Evolutionary conservation across 768 basidiomycete genomes (phyloP), one percentile per base, ranked within the genome.

Genomic region (Brasilioporus rufonigricans): DNA sequence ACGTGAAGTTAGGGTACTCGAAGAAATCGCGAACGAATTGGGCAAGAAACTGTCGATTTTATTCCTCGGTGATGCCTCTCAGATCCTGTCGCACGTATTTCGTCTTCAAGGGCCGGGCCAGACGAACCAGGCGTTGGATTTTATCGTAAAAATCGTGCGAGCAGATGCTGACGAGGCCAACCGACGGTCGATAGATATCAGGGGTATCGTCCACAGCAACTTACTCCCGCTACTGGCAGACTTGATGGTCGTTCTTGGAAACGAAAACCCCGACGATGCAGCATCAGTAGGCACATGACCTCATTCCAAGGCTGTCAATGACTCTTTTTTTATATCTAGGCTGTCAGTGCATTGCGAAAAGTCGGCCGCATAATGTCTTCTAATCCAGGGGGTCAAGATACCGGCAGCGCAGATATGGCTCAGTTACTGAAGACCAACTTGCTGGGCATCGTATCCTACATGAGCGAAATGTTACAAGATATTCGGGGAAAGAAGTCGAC

Each of bases 391-490:
- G 67, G 61, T 24, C 68, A 69, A 56, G 61, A 64, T 35, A 60
- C 59, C 23, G 52, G 68, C 53, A 61, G 64, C 19, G 65, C 71
- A 23, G 77, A 80, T 53, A 68, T 90, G 35, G 77, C 79, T 21
- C 69, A 71, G 0, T 87, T 93, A 52, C 74, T 98, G 45, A 85
- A 86, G 69, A 76, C 75, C 9, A 80, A 92, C 59, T 86, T 95
- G 73, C 80, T 97, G 7, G 95, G 91, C 1, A 77, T 98, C 51
- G 85, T 98, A 19, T 84, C 91, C 0, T 78, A 86, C 58, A 80
- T 97, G 62, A 95, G 90, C 61, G 91, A 93, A 31, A 84, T 88
- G 71, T 71, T 98, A 49, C 91, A 93, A 66, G 94, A 93, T 55
- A 77, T 88, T 1, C 83, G 86, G 23, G 90, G 89, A 5, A 92